phyloP scores from a whole-genome alignment of 441 rosid species.

The Eutrema salsugineum region DNA sequence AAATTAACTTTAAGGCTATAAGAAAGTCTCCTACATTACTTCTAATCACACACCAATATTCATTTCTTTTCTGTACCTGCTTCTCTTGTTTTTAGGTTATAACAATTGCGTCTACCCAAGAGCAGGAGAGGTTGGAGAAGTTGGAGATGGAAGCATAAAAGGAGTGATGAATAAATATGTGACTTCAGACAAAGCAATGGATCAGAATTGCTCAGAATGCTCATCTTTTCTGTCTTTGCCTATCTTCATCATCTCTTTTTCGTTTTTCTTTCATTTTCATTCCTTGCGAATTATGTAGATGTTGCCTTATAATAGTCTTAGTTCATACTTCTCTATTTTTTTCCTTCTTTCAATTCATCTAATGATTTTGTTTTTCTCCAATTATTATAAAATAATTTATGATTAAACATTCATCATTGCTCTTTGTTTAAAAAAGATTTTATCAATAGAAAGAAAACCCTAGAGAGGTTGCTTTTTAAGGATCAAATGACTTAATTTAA shows the following conservation, averaged over 20 bases:
- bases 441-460: no score
- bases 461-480: no score
- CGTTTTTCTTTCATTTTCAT: not conserved
- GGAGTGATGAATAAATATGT: conserved; percentile 6
- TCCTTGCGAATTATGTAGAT: not conserved
- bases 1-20: not conserved
- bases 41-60: not conserved
- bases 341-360: not conserved
- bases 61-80: not conserved
- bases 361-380: not conserved
- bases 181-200: conserved; percentile 6
- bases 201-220: not conserved
- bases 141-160: not conserved
- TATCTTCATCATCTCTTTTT: not conserved
- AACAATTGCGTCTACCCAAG: not conserved
- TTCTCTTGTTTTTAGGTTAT: not conserved
- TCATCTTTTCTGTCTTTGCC: not conserved
- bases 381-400: not conserved
- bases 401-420: not conserved
- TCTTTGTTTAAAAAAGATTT: no score
- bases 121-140: not conserved
- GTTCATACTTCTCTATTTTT: not conserved
- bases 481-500: no score
- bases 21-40: not conserved
- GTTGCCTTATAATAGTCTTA: not conserved